Evolutionary conservation across 208 protist species (phyloP).

Genomic region (Leishmania major): DNA sequence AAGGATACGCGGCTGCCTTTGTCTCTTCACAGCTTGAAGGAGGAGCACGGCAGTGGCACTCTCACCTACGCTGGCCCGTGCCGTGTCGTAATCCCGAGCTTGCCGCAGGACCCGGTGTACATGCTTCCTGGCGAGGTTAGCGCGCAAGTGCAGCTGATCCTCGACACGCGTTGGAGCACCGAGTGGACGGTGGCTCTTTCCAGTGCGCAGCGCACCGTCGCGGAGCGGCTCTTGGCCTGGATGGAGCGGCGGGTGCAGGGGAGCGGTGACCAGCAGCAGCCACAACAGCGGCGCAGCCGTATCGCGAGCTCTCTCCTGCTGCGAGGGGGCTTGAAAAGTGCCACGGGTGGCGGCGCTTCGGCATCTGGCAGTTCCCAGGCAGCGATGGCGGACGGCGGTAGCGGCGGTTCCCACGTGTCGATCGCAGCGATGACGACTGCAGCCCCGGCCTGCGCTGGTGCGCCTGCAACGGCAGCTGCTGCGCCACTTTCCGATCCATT

Average conservation of each 20-base stretch:
- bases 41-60: neutral
- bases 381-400: neutral
- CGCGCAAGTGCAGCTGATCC: conserved; percentile 33
- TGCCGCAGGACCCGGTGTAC: conserved; percentile 9
- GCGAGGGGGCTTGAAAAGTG: conserved; percentile 20
- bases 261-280: conserved; percentile 15
- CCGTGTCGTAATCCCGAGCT: conserved; percentile 23
- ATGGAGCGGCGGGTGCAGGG: conserved; percentile 14
- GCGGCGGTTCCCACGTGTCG: neutral
- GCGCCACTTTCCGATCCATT: conserved; percentile 14
- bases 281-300: conserved; percentile 20
- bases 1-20: conserved; percentile 7
- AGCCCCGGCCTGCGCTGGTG: neutral
- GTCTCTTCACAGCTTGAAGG: conserved; percentile 12
- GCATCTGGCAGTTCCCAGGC: neutral
- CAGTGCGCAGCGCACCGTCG: conserved; percentile 31
- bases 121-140: conserved; percentile 41
- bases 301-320: conserved; percentile 27
- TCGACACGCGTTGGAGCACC: conserved; percentile 33
- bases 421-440: neutral
- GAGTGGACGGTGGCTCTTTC: conserved; percentile 31
- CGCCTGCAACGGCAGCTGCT: neutral
- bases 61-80: conserved; percentile 32
- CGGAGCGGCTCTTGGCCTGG: conserved; percentile 28
- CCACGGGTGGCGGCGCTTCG: neutral